Evolutionary conservation across 1,284 basidiomycete species (phyloP), one percentile per base, ranked within the genome.

Genomic region (Cryptococcus amylolentus): DNA sequence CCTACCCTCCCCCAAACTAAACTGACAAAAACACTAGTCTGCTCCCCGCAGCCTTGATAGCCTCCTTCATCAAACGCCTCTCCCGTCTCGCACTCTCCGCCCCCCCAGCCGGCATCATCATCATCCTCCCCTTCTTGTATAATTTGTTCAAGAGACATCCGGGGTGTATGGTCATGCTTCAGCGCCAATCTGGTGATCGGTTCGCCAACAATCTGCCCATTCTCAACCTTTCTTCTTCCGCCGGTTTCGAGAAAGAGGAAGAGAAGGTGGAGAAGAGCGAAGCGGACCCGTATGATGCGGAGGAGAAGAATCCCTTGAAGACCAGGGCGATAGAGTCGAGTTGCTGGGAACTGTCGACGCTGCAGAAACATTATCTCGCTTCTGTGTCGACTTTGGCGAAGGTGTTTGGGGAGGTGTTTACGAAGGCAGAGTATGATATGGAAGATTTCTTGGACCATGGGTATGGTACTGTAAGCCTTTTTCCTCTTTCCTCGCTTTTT

Each of bases 401-500:
- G 65, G 87, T 98, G 53, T 89, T 98, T 61, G 83, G 84, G 12
- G 93, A 96, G 71, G 88, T 89, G 1, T 98, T 98, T 76, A 97
- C 91, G 8, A 94, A 94, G 70, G 89, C 88, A 12, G 82, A 83
- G 28, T 98, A 94, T 77, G 81, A 84, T 28, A 84, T 97, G 82
- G 96, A 98, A 66, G 96, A 98, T 74, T 98, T 98, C 74, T 77
- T 98, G 69, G 96, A 98, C 77, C 92, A 98, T 73, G 91, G 91
- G 0, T 98, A 97, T 70, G 83, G 81, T 14, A 97, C 91, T 51
- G 91, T 95, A 65, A 66, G 89, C 81, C 13, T 10, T 27, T 23
- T 26, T 23, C 39, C 13, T 26, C 6, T 1, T 42, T 28, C 27
- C 26, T 26, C 41, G 35, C 40, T 44, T 31, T 9, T n/a, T 28